Conservation (phyloP, 106 monocot species). For the Acanthochlamys bracteata region DNA sequence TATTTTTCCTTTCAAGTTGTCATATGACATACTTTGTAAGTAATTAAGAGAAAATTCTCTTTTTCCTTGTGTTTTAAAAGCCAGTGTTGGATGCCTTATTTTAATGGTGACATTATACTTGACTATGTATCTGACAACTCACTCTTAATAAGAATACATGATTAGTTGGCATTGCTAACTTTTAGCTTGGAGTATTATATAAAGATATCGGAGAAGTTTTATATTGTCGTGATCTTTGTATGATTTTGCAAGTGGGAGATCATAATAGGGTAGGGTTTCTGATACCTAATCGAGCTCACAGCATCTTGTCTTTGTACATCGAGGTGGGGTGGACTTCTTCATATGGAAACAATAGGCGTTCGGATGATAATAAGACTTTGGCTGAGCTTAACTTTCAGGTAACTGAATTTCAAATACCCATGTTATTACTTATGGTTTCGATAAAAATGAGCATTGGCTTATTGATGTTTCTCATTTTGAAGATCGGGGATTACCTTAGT, state of each 20-base stretch:
- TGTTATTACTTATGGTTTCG: neutral
- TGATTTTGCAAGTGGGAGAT: neutral
- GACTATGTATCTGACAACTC: too few species aligned
- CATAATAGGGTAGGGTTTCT: neutral
- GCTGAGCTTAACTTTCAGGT: conserved; percentile 64
- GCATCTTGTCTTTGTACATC: neutral
- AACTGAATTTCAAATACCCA: neutral
- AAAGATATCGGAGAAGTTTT: too few species aligned
- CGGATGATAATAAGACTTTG: conserved; percentile 49
- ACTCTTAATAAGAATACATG: too few species aligned
- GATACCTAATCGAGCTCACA: neutral
- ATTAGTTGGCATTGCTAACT: too few species aligned
- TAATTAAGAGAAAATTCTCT: too few species aligned
- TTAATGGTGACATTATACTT: too few species aligned
- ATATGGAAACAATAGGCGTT: conserved; percentile 40
- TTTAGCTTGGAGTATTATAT: too few species aligned
- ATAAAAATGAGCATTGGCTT: neutral
- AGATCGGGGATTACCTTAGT: conserved; percentile 66
- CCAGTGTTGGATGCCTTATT: too few species aligned
- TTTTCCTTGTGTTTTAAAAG: too few species aligned
- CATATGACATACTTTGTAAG: too few species aligned
- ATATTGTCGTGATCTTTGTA: too few species aligned
- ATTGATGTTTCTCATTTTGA: neutral
- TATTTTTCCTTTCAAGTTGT: too few species aligned
- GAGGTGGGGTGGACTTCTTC: conserved; percentile 59